These are phyloP conservation scores for Euphorbia peplus DNA, from an alignment of 345 rosid species.

Conservation along the genomic window DNA sequence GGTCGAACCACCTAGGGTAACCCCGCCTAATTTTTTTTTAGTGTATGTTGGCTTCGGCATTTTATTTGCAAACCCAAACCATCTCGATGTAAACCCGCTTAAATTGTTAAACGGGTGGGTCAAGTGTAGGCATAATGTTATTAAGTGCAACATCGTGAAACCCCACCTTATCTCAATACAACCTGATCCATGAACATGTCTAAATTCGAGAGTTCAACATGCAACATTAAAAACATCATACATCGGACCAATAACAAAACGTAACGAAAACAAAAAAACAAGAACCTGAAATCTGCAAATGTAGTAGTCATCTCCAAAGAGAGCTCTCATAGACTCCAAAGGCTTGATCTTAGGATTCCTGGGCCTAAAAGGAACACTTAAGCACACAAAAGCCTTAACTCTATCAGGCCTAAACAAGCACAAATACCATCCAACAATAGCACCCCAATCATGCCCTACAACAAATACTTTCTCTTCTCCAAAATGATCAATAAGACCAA, in stretches of 20 bases:
- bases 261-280: not conserved
- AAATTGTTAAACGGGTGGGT: too few relatives aligned
- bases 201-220: too few relatives aligned
- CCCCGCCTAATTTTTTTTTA: too few relatives aligned
- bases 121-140: too few relatives aligned
- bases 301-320: conserved; percentile 76
- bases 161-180: too few relatives aligned
- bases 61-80: too few relatives aligned
- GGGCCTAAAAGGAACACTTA: conserved; percentile 67
- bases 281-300: conserved; percentile 81
- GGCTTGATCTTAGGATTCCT: conserved; percentile 58
- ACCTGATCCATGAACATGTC: too few relatives aligned
- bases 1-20: too few relatives aligned
- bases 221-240: not conserved
- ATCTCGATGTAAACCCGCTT: too few relatives aligned
- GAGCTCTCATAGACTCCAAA: conserved; percentile 44
- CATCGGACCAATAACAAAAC: not conserved
- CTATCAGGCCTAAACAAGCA: conserved; percentile 68
- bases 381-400: conserved; percentile 55
- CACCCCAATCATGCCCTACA: conserved; percentile 87
- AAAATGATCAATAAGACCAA: conserved; percentile 54
- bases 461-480: conserved; percentile 53
- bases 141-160: too few relatives aligned
- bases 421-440: conserved; percentile 64
- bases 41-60: too few relatives aligned